These are phyloP conservation scores for Aspergillus cejpii DNA, from an alignment of 2,329 filamentous ascomycete species.

Conservation along the genomic window DNA sequence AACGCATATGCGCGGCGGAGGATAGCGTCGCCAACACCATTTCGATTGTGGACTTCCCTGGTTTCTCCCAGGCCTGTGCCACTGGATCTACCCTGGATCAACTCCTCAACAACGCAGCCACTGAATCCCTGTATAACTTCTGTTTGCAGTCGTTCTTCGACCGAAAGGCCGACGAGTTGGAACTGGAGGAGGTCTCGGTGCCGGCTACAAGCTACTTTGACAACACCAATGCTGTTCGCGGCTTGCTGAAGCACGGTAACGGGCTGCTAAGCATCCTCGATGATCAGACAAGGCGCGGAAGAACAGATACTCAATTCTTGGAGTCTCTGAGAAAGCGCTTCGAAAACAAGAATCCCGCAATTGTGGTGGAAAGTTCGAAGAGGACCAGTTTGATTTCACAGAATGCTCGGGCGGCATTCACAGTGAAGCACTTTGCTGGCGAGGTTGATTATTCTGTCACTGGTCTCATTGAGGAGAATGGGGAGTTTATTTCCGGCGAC, in stretches of 20 bases:
- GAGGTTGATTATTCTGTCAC: conserved; percentile 90
- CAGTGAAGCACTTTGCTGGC: conserved; percentile 89
- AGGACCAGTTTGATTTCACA: conserved; percentile 86
- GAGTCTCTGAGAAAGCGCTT: conserved; percentile 90
- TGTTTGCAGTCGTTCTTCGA: conserved; percentile 95
- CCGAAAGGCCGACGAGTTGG: conserved; percentile 82
- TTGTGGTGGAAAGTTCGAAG: conserved; percentile 68
- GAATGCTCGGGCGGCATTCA: conserved; percentile 73
- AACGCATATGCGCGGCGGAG: conserved; percentile 77
- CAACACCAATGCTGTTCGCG: conserved; percentile 89
- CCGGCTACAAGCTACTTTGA: conserved; percentile 95
- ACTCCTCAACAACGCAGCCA: conserved; percentile 88
- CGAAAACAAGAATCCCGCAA: conserved; percentile 87
- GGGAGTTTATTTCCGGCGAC: conserved; percentile 91
- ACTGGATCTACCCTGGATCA: conserved; percentile 86
- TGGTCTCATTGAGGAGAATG: conserved; percentile 87
- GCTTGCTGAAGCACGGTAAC: conserved; percentile 84
- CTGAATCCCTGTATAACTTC: conserved; percentile 86
- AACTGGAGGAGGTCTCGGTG: conserved; percentile 87
- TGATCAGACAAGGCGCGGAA: conserved; percentile 85
- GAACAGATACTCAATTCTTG: conserved; percentile 80
- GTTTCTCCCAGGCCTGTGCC: conserved; percentile 76
- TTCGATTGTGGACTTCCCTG: conserved; percentile 92
- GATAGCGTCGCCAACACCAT: conserved; percentile 89
- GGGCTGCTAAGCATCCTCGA: conserved; percentile 90